Percentiles rank a stretch among this genome's conserved stretches.
Conservation (phyloP, 345 rosid genomes). For the Arabis alpina region DNA sequence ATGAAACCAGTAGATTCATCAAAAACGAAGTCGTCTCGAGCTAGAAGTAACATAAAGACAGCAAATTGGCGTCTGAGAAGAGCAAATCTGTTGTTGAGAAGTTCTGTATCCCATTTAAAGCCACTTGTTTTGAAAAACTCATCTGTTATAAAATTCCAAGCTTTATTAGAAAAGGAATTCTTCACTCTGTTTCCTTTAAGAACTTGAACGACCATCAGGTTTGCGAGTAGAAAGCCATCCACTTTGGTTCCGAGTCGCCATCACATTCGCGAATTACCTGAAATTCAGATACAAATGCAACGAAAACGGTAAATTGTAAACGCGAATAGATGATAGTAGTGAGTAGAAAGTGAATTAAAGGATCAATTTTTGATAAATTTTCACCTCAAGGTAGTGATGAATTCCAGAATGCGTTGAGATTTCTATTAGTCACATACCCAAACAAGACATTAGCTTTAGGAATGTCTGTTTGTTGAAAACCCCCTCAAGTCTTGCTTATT, state of each 20-base stretch:
- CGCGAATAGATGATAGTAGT: constrained; percentile 1
- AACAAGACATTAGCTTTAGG: neutral
- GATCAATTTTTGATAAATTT: neutral
- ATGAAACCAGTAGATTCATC: constrained; percentile 49
- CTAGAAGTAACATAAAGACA: constrained; percentile 48
- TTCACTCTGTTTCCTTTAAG: constrained; percentile 50
- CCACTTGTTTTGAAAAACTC: constrained; percentile 50
- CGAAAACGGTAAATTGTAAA: neutral
- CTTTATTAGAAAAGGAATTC: constrained; percentile 47
- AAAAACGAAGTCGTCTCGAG: constrained; percentile 47
- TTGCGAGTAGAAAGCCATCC: constrained; percentile 54
- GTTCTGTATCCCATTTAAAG: constrained; percentile 53
- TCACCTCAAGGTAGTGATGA: neutral
- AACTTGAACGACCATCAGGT: constrained; percentile 54
- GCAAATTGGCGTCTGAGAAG: constrained; percentile 51
- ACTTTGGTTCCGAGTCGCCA: constrained; percentile 39
- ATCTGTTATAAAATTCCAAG: constrained; percentile 51
- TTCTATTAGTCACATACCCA: neutral
- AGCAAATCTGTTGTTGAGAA: constrained; percentile 48
- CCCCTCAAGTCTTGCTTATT: constrained; percentile 17
- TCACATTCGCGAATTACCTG: neutral
- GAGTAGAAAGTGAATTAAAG: constrained; percentile 2
- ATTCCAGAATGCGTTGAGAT: neutral
- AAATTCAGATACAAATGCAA: constrained; percentile 1
- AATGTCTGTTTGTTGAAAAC: neutral